phyloP scores from a whole-genome alignment of 2,329 filamentous ascomycete genomes.

The Fusarium graminum region DNA sequence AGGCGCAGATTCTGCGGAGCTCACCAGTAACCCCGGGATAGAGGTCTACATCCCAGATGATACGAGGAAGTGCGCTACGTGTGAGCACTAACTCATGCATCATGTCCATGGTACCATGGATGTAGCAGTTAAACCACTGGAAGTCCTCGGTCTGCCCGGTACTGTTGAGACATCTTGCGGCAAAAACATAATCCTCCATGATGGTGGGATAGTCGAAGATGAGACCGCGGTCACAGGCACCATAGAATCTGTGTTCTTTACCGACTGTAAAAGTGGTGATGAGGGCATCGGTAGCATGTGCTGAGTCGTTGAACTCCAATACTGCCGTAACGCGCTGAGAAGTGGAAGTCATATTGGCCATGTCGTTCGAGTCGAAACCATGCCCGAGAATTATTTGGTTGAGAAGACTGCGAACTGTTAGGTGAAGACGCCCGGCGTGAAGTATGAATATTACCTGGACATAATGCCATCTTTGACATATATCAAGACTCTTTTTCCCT shows the following conservation, averaged over 20 bases:
- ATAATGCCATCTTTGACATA: not conserved
- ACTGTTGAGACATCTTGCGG: not conserved
- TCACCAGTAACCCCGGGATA: not conserved
- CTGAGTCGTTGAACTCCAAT: not conserved
- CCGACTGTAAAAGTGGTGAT: constrained; percentile 1
- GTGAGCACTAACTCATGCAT: not conserved
- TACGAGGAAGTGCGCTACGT: not conserved
- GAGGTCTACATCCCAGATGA: rapidly evolving
- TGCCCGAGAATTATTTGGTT: not conserved
- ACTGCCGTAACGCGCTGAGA: rapidly evolving
- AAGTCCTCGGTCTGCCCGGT: not conserved
- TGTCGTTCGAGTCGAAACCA: not conserved
- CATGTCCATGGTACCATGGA: not conserved
- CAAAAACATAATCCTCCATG: not conserved
- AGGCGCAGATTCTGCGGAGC: not conserved
- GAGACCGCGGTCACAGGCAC: not conserved
- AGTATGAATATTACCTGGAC: not conserved
- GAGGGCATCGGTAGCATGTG: not conserved
- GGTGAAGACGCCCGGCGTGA: rapidly evolving
- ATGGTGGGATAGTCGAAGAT: not conserved
- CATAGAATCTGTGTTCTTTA: not conserved
- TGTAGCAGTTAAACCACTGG: not conserved
- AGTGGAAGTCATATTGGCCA: not conserved
- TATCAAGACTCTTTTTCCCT: not conserved
- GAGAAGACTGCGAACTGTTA: not conserved